These are phyloP conservation scores for Takashimella tepidaria DNA, from an alignment of 1,284 basidiomycete species.

Conservation along the genomic window DNA sequence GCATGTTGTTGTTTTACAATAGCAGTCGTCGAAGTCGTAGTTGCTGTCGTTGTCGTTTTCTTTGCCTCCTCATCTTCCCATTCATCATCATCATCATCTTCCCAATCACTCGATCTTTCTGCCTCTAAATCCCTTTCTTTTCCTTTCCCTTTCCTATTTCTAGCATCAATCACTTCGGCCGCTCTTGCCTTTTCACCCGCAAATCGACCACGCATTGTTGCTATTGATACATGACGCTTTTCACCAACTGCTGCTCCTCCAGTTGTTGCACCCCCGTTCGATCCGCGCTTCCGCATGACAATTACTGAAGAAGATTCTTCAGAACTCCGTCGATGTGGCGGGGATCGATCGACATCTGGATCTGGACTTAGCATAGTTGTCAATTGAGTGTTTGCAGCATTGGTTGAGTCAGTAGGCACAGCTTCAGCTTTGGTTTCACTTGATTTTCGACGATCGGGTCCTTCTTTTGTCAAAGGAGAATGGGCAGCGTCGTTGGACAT, in stretches of 20 bases:
- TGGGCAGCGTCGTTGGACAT: background rate
- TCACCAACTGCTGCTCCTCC: constrained; percentile 1
- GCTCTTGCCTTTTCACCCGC: constrained; percentile 38
- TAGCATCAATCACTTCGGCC: constrained; percentile 25
- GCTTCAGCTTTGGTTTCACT: no score
- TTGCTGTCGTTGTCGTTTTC: constrained; percentile 8
- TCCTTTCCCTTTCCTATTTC: constrained; percentile 13
- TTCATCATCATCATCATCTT: constrained; percentile 17
- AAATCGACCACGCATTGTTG: constrained; percentile 40
- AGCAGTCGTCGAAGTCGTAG: constrained; percentile 7
- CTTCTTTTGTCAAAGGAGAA: no score
- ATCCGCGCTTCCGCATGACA: constrained; percentile 11
- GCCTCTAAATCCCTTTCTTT: constrained; percentile 8
- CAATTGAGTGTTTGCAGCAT: background rate
- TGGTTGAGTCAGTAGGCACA: no score
- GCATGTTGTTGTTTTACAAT: background rate
- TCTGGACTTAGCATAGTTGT: background rate
- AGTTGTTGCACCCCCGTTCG: constrained; percentile 8
- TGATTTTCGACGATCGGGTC: no score
- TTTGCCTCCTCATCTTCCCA: constrained; percentile 20
- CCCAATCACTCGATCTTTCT: constrained; percentile 11
- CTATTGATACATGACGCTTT: constrained; percentile 36
- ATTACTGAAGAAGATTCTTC: constrained; percentile 24
- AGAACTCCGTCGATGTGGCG: constrained; percentile 15
- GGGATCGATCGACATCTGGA: background rate